A percentile compares a stretch with the other conserved stretches of the same genome.
Conservation (phyloP, 495 filamentous ascomycete genomes). For the Penicillium lividum region DNA sequence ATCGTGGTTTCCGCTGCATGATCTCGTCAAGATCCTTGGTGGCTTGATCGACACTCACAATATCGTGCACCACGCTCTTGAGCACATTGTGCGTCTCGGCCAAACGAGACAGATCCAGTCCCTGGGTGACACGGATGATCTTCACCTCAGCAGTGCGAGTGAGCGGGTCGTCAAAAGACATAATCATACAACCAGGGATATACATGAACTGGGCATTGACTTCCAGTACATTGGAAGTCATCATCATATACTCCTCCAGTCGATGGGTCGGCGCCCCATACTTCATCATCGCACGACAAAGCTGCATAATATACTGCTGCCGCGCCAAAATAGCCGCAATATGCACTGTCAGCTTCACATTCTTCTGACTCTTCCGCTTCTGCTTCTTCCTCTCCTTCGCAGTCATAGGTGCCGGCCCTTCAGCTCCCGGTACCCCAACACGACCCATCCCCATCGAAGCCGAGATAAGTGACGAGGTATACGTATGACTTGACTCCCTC, state of each 20-base stretch:
- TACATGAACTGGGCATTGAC: constrained; percentile 89
- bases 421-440: constrained; percentile 27
- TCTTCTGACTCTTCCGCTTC: constrained; percentile 43
- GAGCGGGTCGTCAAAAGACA: constrained; percentile 83
- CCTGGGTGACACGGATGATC: constrained; percentile 71
- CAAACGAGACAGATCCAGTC: constrained; percentile 78
- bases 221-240: constrained; percentile 81
- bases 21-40: constrained; percentile 62
- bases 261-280: constrained; percentile 76
- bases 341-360: constrained; percentile 77
- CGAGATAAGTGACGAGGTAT: constrained; percentile 33
- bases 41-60: constrained; percentile 76
- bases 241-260: constrained; percentile 80
- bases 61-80: constrained; percentile 88
- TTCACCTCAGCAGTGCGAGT: constrained; percentile 91
- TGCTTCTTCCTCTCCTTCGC: constrained; percentile 28
- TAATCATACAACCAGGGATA: constrained; percentile 89
- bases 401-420: constrained; percentile 27
- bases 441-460: constrained; percentile 33
- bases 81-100: constrained; percentile 83
- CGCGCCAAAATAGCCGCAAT: constrained; percentile 76
- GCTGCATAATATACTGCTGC: constrained; percentile 79
- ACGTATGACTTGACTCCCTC: constrained; percentile 21
- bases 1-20: constrained; percentile 54
- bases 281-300: constrained; percentile 85